These are phyloP conservation scores for Mycena amicta DNA, from an alignment of 768 basidiomycete genomes.

Conservation along the genomic window DNA sequence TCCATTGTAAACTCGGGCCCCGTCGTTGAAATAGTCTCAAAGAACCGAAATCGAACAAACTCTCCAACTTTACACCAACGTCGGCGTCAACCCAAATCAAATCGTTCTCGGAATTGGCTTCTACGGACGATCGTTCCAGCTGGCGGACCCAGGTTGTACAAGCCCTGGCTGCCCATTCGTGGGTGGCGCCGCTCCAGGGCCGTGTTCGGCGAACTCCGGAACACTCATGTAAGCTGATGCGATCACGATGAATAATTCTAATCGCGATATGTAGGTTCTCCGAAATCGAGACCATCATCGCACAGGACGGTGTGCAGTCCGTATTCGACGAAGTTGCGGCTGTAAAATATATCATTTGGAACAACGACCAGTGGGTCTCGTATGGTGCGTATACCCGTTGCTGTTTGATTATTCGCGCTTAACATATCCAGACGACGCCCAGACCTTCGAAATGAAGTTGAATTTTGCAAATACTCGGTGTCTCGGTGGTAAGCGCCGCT, in stretches of 20 bases:
- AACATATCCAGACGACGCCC: conserved; percentile 2
- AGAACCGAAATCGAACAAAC: neutral
- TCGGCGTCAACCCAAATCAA: conserved; percentile 1
- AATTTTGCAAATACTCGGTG: neutral
- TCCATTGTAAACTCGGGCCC: neutral
- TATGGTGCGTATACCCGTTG: too few species aligned
- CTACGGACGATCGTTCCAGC: conserved; percentile 6
- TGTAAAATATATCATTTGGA: conserved; percentile 4
- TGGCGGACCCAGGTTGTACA: neutral
- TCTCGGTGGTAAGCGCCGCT: neutral
- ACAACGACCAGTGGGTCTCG: neutral
- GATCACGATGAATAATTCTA: neutral
- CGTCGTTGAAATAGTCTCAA: neutral
- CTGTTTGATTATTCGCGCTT: too few species aligned
- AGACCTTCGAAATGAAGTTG: conserved; percentile 1
- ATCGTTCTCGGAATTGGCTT: conserved; percentile 7
- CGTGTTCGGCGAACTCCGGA: neutral
- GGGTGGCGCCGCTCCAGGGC: neutral
- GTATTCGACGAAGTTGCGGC: neutral
- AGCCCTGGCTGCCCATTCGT: neutral
- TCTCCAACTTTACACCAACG: neutral
- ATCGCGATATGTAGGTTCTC: neutral
- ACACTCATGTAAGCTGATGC: conserved; percentile 3
- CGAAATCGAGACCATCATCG: conserved; percentile 3
- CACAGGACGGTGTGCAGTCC: neutral